Conservation (phyloP, 1,284 basidiomycete genomes). For the Inonotus hispidus region DNA sequence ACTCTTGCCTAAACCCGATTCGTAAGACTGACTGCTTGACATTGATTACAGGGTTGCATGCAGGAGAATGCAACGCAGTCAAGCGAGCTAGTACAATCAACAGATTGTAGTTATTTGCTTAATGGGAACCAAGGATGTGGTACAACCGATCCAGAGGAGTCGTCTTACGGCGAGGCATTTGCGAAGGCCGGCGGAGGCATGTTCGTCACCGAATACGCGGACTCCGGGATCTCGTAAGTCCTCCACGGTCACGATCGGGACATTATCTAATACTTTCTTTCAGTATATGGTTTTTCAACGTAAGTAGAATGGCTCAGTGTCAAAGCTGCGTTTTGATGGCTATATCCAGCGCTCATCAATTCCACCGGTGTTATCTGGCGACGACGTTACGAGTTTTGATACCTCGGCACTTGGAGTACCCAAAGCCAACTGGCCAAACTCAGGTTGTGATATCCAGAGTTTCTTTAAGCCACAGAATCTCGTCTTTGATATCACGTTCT, state of each 20-base stretch:
- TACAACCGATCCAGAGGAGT: constrained; percentile 44
- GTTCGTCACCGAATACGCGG: constrained; percentile 66
- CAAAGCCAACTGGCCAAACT: constrained; percentile 59
- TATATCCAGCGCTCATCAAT: constrained; percentile 44
- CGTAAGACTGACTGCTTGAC: constrained; percentile 1
- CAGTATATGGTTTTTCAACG: constrained; percentile 70
- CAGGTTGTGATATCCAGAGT: constrained; percentile 50
- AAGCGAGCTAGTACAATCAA: constrained; percentile 49
- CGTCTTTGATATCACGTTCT: constrained; percentile 73
- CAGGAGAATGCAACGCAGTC: constrained; percentile 45
- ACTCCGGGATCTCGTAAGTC: constrained; percentile 55
- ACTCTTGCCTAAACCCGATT: background rate
- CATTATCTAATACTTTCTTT: background rate
- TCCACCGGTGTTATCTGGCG: constrained; percentile 45
- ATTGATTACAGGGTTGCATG: constrained; percentile 42
- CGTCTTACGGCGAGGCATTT: constrained; percentile 63
- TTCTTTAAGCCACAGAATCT: constrained; percentile 65
- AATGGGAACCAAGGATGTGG: constrained; percentile 62
- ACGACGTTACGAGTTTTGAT: constrained; percentile 52
- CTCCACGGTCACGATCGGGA: background rate
- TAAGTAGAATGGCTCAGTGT: constrained; percentile 27
- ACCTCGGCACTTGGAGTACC: constrained; percentile 62
- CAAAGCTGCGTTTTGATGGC: constrained; percentile 2
- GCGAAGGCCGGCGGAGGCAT: constrained; percentile 62
- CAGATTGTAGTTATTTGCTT: constrained; percentile 51